Evolutionary conservation across 83 land plant genomes (phyloP).

Genomic region (Larix sibirica): DNA sequence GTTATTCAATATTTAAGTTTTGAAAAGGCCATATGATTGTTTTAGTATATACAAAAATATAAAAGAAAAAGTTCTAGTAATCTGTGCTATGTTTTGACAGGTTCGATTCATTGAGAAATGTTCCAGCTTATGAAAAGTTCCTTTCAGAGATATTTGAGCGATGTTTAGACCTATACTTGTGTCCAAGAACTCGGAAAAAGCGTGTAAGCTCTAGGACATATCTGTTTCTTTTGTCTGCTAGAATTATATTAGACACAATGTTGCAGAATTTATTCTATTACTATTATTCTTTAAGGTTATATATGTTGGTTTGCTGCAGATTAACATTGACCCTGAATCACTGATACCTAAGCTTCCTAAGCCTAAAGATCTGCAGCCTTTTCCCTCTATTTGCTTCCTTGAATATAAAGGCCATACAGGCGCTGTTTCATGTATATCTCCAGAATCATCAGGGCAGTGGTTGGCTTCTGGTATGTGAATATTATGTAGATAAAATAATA

Average conservation of each 20-base stretch:
- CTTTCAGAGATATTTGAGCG: conserved; percentile 88
- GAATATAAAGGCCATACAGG: conserved; percentile 88
- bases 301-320: conserved; percentile 40
- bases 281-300: neutral
- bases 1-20: neutral
- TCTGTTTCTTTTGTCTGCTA: neutral
- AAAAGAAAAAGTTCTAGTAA: neutral
- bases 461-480: conserved; percentile 80
- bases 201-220: conserved; percentile 53
- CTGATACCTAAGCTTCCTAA: conserved; percentile 78
- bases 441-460: conserved; percentile 83
- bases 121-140: conserved; percentile 89
- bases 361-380: conserved; percentile 84
- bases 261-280: neutral
- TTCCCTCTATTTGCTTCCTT: conserved; percentile 76
- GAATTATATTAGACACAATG: neutral
- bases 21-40: neutral
- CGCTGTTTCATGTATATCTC: conserved; percentile 69
- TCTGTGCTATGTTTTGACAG: conserved; percentile 29
- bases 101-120: conserved; percentile 75
- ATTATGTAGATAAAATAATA: neutral
- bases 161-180: conserved; percentile 90
- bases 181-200: conserved; percentile 90
- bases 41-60: neutral
- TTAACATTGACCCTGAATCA: conserved; percentile 86